phyloP scores from a whole-genome alignment of 257 asterid species.

The Forsythia viridissima region DNA sequence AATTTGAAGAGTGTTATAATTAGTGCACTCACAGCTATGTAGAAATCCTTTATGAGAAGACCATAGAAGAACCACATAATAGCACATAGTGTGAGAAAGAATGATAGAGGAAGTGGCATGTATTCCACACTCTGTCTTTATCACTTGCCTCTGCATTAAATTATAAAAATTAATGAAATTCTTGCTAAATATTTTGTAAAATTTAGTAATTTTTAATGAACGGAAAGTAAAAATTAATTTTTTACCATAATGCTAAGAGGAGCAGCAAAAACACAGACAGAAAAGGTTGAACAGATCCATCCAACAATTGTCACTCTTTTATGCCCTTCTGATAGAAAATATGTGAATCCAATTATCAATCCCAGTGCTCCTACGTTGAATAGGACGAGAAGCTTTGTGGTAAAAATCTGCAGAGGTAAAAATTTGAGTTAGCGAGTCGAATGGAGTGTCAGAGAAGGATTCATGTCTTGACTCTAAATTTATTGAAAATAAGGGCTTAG shows the following conservation, averaged over 20 bases:
- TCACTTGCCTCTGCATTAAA: slow-evolving; percentile 45
- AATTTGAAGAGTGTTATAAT: neutral
- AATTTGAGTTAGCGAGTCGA: neutral
- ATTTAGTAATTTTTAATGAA: neutral
- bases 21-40: slow-evolving; percentile 62
- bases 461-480: neutral
- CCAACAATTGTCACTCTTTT: slow-evolving; percentile 53
- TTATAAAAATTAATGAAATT: neutral
- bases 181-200: neutral
- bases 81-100: slow-evolving; percentile 73
- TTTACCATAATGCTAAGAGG: slow-evolving; percentile 79
- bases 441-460: neutral
- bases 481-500: neutral
- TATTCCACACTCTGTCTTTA: slow-evolving; percentile 72
- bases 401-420: slow-evolving; percentile 38
- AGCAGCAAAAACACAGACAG: slow-evolving; percentile 69
- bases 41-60: slow-evolving; percentile 57
- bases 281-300: slow-evolving; percentile 78
- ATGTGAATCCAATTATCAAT: slow-evolving; percentile 36
- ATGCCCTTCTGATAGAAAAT: slow-evolving; percentile 16
- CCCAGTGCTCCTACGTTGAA: slow-evolving; percentile 50
- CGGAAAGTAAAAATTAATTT: neutral
- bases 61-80: slow-evolving; percentile 85
- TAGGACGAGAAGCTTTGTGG: slow-evolving; percentile 41
- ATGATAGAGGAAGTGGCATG: slow-evolving; percentile 73